Base-by-base conservation (phyloP, 805 yeast species). In the Lipomyces kockii region DNA sequence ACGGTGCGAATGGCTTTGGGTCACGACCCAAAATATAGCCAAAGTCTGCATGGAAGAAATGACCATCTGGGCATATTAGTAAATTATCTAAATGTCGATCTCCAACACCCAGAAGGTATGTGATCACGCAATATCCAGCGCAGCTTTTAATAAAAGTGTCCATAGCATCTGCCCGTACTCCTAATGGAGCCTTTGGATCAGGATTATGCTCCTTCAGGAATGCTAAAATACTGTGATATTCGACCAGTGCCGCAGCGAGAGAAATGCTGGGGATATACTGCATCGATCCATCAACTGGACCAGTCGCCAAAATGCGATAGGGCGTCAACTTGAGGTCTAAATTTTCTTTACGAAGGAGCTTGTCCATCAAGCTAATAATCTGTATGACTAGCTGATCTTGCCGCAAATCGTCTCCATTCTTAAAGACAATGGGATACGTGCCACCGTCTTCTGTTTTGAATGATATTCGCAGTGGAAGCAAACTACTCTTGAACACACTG, bases 341-440 rank as follows among this genome's bases (percentile, higher is more conserved):
- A 76, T 95, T 95, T 76, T 95, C 99, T 76, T 91, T 90, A 70
- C 89, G 86, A 62, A 95, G 79, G 56, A 95, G 83, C 76, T 87
- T 91, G 76, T 95, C 97, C 97, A 95, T 95, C 67, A 95, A 80
- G 65, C 89, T 85, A 65, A 95, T 91, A 69, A 95, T 91, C 78
- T 95, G 99, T 60, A 92, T 90, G n/a, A 95, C 97, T 71, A 95
- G 83, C 78, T 95, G 99, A 80, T 95, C 99, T 78, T 95, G 99
- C 67, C 98, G 83, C 61, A 95, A 82, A 76, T 95, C 99, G 77
- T 90, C 99, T 14, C 99, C 99, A 61, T 90, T 90, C 78, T 95
- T 95, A 80, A 92, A 94, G 89, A 95, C 94, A 49, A 95, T 80
- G 5, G 96, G 87, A 77, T 92, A 95, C 62, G 79, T 81, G 0